Evolutionary conservation across 2,329 filamentous ascomycete genomes (phyloP).

Genomic region (Trichoderma sp.): DNA sequence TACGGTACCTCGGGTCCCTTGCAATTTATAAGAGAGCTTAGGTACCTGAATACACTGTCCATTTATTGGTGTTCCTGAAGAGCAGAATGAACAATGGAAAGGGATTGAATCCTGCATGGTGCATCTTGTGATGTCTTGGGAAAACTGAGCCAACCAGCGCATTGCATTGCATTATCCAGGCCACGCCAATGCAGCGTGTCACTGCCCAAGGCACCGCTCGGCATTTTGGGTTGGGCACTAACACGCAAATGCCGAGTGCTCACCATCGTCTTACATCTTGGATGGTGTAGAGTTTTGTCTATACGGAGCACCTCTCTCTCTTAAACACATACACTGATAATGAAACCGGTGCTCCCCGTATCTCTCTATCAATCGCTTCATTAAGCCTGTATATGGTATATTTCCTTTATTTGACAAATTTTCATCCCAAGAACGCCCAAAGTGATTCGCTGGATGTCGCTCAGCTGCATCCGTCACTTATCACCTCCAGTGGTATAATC

Average conservation of each 20-base stretch:
- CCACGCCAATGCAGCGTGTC: background rate
- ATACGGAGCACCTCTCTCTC: background rate
- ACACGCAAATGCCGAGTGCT: background rate
- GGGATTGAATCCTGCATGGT: background rate
- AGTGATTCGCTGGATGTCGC: background rate
- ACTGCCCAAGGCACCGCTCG: conserved; percentile 1
- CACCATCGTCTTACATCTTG: no score
- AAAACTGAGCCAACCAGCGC: background rate
- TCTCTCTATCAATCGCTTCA: background rate
- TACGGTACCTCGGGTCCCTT: background rate
- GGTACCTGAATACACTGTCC: background rate
- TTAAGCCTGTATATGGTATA: background rate
- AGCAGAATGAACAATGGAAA: background rate
- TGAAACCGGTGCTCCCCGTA: background rate
- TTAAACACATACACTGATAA: background rate
- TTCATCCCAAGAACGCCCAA: background rate
- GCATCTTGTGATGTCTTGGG: background rate
- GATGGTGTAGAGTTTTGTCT: background rate
- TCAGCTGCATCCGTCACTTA: conserved; percentile 15
- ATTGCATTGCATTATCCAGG: background rate
- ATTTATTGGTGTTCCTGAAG: background rate
- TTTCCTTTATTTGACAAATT: background rate
- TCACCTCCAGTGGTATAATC: conserved; percentile 10
- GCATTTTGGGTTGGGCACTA: background rate
- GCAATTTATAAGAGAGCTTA: background rate